Evolutionary conservation across 2,329 filamentous ascomycete species (phyloP), one percentile per base, ranked within the genome.

Genomic region (Dactylonectria macrodidyma): DNA sequence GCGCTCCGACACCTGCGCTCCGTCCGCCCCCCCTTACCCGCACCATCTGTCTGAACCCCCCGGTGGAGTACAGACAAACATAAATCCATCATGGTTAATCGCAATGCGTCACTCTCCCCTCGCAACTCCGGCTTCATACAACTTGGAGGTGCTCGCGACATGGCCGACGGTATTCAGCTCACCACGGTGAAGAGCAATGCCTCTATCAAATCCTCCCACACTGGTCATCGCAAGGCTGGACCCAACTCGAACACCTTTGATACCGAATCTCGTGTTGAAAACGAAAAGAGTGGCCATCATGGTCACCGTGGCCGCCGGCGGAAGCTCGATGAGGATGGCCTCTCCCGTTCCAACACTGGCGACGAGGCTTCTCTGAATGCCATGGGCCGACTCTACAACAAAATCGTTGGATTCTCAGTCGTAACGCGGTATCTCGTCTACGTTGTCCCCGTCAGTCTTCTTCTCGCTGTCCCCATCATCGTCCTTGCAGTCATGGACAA

Each of bases 381-480:
- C 67, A 88, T 93, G 84, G 91, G 91, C 51, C 85, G 85, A 67
- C 76, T 93, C 41, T 92, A 93, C 80, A 85, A 86, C 75, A 91
- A 88, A 78, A 85, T 93, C 69, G 82, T 92, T 67, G 83, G 85
- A 73, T 90, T 90, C 75, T 91, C 89, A 8, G 84, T 90, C 69
- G 75, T 92, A 68, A 91, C 89, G 4, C 85, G 91, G 54, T 93
- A 93, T 76, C 81, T 92, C 55, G 84, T 93, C 70, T 93, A 93
- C 76, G 86, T 93, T 69, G 80, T 91, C 26, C 91, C 91, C 5
- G 82, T 93, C 34, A 89, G 86, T 52, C 67, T 91, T 16, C 75
- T 91, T 30, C 84, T 93, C 59, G 89, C 89, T 8, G 77, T 90
- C 6, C 91, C 91, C 12, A 83, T 93, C 41, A 82, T 92, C 58